These are phyloP conservation scores for Pichia pseudocactophila DNA, from an alignment of 805 yeast genomes.

Conservation along the genomic window DNA sequence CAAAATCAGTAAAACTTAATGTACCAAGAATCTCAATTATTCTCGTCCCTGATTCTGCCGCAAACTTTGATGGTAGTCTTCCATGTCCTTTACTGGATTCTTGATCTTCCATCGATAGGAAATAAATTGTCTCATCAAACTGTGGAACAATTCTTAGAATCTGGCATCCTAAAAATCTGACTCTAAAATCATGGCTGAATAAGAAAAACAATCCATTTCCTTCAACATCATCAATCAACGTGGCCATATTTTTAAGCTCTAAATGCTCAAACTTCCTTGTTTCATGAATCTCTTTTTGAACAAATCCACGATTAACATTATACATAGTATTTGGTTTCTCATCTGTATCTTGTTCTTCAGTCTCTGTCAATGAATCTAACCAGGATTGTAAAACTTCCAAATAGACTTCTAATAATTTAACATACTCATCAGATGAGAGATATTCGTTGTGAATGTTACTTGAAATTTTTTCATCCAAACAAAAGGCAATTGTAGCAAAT, in stretches of 20 bases:
- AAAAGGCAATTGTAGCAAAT: conserved; percentile 74
- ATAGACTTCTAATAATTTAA: conserved; percentile 54
- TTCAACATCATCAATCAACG: conserved; percentile 89
- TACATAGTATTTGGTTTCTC: conserved; percentile 28
- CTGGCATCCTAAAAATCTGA: conserved; percentile 67
- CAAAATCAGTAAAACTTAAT: conserved; percentile 55
- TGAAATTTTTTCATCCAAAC: conserved; percentile 60
- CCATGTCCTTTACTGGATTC: conserved; percentile 33
- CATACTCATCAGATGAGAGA: conserved; percentile 53
- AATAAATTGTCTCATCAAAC: conserved; percentile 76
- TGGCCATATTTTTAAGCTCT: conserved; percentile 69
- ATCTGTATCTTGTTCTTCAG: conserved; percentile 18
- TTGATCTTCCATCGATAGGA: conserved; percentile 22
- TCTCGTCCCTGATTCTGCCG: conserved; percentile 70
- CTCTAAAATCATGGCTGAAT: conserved; percentile 74
- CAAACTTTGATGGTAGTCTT: conserved; percentile 59
- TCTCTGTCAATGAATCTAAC: conserved; percentile 54
- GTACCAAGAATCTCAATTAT: conserved; percentile 69
- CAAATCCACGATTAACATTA: conserved; percentile 28
- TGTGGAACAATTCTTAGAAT: conserved; percentile 72
- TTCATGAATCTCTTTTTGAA: conserved; percentile 33
- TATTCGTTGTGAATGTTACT: conserved; percentile 47
- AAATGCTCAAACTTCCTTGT: conserved; percentile 48
- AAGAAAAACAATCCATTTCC: conserved; percentile 90
- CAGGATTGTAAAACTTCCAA: conserved; percentile 76